phyloP scores from a whole-genome alignment of 2,329 filamentous ascomycete species.

The Trichophyton verrucosum region DNA sequence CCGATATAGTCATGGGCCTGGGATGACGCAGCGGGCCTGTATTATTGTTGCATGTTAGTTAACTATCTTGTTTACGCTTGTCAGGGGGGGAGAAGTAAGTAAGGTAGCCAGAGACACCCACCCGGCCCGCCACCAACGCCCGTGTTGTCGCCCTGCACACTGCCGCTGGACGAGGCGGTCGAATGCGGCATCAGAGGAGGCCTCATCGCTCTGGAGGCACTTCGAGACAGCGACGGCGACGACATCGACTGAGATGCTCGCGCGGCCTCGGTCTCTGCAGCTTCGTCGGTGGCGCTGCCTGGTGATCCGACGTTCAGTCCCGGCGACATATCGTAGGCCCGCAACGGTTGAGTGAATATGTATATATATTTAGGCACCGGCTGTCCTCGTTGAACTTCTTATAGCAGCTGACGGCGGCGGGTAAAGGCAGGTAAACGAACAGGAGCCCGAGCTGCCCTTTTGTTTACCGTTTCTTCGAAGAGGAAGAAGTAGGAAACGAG shows the following conservation, averaged over 20 bases:
- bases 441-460: neutral
- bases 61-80: neutral
- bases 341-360: neutral
- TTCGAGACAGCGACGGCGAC: constrained; percentile 33
- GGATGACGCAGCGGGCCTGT: constrained; percentile 71
- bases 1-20: constrained; percentile 72
- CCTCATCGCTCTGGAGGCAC: constrained; percentile 38
- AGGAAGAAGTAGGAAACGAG: neutral
- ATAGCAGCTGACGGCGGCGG: too few species aligned
- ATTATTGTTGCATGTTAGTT: neutral
- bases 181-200: constrained; percentile 27
- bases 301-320: neutral
- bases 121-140: constrained; percentile 30
- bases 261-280: neutral
- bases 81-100: too few species aligned
- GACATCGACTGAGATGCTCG: neutral
- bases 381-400: neutral
- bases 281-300: neutral
- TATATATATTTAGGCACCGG: neutral
- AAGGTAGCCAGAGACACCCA: constrained; percentile 12
- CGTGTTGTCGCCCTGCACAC: constrained; percentile 23
- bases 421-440: neutral
- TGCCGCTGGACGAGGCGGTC: constrained; percentile 18
- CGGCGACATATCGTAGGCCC: neutral
- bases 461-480: neutral